Percentiles rank a stretch among this genome's conserved stretches.
Conservation (phyloP, 805 yeast genomes). For the Blastobotrys peoriensis region DNA sequence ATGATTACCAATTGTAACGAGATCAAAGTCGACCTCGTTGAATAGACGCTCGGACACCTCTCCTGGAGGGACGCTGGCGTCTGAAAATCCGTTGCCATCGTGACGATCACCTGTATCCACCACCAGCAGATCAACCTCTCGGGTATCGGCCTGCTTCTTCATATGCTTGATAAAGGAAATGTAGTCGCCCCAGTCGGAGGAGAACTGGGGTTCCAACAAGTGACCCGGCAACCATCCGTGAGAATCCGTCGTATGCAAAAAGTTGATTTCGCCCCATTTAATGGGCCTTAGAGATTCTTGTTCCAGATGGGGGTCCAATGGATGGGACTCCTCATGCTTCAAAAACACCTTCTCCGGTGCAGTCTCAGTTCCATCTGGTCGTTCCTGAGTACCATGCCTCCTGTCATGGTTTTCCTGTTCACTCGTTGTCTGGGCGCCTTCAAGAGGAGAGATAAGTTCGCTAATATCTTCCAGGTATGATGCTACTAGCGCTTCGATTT, state of each 20-base stretch:
- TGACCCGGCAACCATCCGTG: conserved; percentile 97
- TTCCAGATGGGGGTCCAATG: neutral
- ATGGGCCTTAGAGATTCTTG: conserved; percentile 23
- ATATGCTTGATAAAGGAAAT: conserved; percentile 58
- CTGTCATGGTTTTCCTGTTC: too few species aligned
- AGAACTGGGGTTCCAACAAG: conserved; percentile 63
- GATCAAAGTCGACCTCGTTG: conserved; percentile 58
- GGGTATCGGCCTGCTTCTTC: conserved; percentile 36
- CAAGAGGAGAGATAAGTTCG: neutral
- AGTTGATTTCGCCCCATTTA: conserved; percentile 67
- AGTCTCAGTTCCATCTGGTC: too few species aligned
- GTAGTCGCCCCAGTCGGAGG: conserved; percentile 92
- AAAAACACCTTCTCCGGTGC: conserved; percentile 16
- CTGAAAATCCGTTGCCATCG: conserved; percentile 89
- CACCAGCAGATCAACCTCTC: conserved; percentile 58
- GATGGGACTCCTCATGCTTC: conserved; percentile 37
- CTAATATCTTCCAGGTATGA: neutral
- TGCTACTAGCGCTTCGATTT: neutral
- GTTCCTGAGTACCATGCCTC: too few species aligned
- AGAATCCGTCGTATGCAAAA: conserved; percentile 92
- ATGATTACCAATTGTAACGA: conserved; percentile 85
- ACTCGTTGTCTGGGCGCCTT: too few species aligned
- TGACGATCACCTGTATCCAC: conserved; percentile 91
- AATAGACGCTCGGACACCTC: conserved; percentile 55
- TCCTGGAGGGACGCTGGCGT: conserved; percentile 73